Evolutionary conservation across 768 basidiomycete genomes (phyloP).

Genomic region (Leccinum subtestaceum): DNA sequence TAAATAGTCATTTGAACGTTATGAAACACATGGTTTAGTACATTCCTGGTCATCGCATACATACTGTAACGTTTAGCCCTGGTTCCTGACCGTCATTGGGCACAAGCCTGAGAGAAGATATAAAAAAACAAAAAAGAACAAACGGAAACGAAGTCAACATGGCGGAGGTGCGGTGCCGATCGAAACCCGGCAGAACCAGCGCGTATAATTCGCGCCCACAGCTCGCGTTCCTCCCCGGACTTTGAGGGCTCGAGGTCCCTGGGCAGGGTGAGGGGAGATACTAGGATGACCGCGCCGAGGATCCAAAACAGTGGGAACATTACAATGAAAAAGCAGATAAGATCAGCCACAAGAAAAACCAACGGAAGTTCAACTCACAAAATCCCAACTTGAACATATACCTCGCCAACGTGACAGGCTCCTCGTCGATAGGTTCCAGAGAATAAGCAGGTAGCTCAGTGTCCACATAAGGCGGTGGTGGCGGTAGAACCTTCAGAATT

Average conservation of each 20-base stretch:
- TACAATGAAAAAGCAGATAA: constrained; percentile 9
- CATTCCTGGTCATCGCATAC: background rate
- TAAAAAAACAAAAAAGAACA: background rate
- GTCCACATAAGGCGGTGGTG: constrained; percentile 33
- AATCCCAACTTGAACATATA: constrained; percentile 52
- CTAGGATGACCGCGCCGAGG: constrained; percentile 38
- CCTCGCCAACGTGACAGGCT: constrained; percentile 44
- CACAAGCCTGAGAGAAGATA: background rate
- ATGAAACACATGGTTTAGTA: background rate
- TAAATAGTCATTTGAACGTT: too few species aligned
- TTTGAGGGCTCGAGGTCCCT: constrained; percentile 30
- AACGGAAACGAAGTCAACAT: background rate
- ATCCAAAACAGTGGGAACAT: constrained; percentile 53
- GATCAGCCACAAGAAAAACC: background rate
- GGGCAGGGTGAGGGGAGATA: constrained; percentile 40
- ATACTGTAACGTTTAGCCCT: background rate
- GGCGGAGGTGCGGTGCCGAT: too few species aligned
- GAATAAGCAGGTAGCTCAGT: constrained; percentile 36
- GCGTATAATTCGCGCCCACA: constrained; percentile 33
- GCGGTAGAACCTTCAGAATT: background rate
- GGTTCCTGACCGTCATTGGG: background rate
- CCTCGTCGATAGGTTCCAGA: constrained; percentile 19
- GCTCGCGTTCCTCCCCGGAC: constrained; percentile 34
- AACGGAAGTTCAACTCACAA: constrained; percentile 33
- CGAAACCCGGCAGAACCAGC: background rate